Conservation (phyloP, 257 asterid genomes). For the Nicotiana undulata region DNA sequence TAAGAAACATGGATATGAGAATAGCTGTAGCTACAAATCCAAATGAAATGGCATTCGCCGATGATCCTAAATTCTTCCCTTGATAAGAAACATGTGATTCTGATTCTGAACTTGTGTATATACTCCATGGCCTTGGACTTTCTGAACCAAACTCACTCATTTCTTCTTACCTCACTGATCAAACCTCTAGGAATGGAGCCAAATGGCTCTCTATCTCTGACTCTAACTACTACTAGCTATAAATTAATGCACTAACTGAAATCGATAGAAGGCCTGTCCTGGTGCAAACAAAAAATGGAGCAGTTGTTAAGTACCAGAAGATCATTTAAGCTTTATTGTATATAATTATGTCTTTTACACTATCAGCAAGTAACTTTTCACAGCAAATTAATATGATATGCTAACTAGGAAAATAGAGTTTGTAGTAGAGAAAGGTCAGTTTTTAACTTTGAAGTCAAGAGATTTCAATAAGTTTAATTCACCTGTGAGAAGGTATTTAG, state of each 20-base stretch:
- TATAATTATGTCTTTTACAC: too few species aligned
- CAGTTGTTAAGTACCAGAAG: too few species aligned
- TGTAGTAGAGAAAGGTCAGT: neutral
- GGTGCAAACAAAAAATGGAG: too few species aligned
- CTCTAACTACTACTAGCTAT: neutral
- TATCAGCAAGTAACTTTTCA: too few species aligned
- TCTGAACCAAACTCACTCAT: constrained; percentile 32
- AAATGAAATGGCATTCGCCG: constrained; percentile 77
- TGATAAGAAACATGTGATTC: too few species aligned
- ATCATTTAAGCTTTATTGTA: too few species aligned
- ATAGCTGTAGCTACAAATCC: constrained; percentile 88
- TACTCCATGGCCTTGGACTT: constrained; percentile 50
- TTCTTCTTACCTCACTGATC: neutral
- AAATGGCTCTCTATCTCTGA: too few species aligned
- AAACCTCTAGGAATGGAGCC: neutral
- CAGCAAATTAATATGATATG: too few species aligned
- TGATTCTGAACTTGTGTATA: constrained; percentile 32
- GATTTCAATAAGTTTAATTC: neutral
- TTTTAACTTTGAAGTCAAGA: constrained; percentile 11
- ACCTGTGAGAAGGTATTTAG: neutral
- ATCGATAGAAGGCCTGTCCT: too few species aligned
- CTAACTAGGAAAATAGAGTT: neutral
- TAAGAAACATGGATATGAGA: constrained; percentile 71
- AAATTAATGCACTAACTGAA: too few species aligned
- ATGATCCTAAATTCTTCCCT: constrained; percentile 59